Percentiles rank a stretch among this genome's conserved stretches.
These are phyloP conservation scores for Pythium phragmitis DNA, from an alignment of 352 stramenopile species.

Conservation along the genomic window DNA sequence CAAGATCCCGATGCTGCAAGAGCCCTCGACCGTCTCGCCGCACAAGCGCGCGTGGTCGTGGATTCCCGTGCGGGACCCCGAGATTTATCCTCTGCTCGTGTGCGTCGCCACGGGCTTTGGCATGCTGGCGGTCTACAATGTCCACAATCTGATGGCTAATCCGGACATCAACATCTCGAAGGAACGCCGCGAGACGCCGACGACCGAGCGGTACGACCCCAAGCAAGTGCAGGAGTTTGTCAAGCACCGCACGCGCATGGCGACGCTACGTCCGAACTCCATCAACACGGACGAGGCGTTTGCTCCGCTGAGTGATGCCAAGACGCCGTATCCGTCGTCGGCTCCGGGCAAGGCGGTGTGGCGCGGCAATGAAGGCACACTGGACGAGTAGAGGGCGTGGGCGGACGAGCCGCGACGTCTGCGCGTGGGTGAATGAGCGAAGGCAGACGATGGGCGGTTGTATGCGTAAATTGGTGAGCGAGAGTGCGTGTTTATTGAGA, in stretches of 20 bases:
- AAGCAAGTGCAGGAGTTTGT: slow-evolving; percentile 30
- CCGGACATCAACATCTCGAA: slow-evolving; percentile 35
- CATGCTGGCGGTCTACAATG: slow-evolving; percentile 32
- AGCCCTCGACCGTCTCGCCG: slow-evolving; percentile 13
- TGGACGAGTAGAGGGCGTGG: not conserved
- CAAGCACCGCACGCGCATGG: slow-evolving; percentile 28
- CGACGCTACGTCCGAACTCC: slow-evolving; percentile 28
- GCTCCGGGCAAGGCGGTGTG: slow-evolving; percentile 1
- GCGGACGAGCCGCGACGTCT: too few relatives aligned
- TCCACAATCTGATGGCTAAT: slow-evolving; percentile 35
- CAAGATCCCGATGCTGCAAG: slow-evolving; percentile 41
- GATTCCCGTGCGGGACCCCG: slow-evolving; percentile 36
- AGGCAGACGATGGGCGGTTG: too few relatives aligned
- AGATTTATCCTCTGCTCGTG: slow-evolving; percentile 39
- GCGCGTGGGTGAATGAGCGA: too few relatives aligned
- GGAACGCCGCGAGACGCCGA: slow-evolving; percentile 33
- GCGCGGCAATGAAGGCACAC: not conserved
- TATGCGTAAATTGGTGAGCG: too few relatives aligned
- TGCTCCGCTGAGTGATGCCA: slow-evolving; percentile 5
- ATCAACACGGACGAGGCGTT: slow-evolving; percentile 28
- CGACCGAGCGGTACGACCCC: slow-evolving; percentile 29
- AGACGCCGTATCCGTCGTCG: slow-evolving; percentile 15
- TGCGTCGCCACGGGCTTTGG: slow-evolving; percentile 28
- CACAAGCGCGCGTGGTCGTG: slow-evolving; percentile 27
- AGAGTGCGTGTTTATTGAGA: too few relatives aligned